These are phyloP conservation scores for Pleurotus tuber-regium DNA, from an alignment of 768 basidiomycete species.

Conservation along the genomic window DNA sequence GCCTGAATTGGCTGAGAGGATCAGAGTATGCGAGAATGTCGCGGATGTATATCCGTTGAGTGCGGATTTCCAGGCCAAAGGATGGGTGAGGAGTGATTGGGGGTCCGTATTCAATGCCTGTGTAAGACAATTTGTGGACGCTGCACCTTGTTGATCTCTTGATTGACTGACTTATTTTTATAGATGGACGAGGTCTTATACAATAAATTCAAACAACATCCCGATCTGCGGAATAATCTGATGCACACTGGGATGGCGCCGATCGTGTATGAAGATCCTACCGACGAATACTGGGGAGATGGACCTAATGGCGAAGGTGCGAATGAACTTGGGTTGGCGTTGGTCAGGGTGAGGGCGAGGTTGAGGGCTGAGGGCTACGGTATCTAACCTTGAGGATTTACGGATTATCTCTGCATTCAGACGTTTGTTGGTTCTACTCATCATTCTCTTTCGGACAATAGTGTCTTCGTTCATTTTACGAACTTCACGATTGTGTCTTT, in stretches of 20 bases:
- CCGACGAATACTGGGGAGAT: constrained; percentile 69
- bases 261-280: constrained; percentile 52
- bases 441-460: too few species aligned
- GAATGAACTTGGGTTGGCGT: constrained; percentile 64
- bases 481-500: too few species aligned
- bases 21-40: constrained; percentile 39
- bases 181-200: constrained; percentile 71
- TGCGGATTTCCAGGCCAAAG: constrained; percentile 25
- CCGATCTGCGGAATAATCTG: constrained; percentile 50
- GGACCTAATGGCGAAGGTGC: constrained; percentile 42
- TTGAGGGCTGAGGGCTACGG: constrained; percentile 27
- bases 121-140: not conserved
- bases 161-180: not conserved
- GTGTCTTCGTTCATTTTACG: too few species aligned
- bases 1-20: constrained; percentile 53
- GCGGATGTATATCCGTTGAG: constrained; percentile 36
- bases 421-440: too few species aligned
- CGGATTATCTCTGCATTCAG: too few species aligned
- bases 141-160: not conserved
- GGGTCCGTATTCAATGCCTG: constrained; percentile 34
- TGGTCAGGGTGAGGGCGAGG: constrained; percentile 53
- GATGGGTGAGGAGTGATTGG: constrained; percentile 54
- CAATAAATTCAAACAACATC: constrained; percentile 72
- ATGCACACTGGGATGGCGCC: constrained; percentile 48
- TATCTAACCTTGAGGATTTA: too few species aligned